Evolutionary conservation across 306 rosid genomes (phyloP).

Genomic region (Gastrolobium bilobum): DNA sequence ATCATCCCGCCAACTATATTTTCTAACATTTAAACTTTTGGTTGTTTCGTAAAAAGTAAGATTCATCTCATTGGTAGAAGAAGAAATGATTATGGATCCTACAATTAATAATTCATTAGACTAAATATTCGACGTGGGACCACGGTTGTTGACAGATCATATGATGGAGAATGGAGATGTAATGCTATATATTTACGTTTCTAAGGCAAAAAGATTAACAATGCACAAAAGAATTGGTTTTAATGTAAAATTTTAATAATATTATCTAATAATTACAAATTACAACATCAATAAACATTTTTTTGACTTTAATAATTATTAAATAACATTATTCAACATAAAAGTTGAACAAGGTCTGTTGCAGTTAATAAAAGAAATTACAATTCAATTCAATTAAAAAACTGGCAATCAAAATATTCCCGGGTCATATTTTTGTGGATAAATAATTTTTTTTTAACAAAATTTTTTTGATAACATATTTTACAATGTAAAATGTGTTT

Average conservation of each 20-base stretch:
- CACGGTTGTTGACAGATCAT: conserved; percentile 1
- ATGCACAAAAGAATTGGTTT: not conserved
- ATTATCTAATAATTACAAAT: not conserved
- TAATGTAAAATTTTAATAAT: not conserved
- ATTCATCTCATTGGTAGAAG: not conserved
- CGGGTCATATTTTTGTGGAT: too few species aligned
- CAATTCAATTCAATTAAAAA: too few species aligned
- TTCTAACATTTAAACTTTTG: too few species aligned
- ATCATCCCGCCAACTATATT: too few species aligned
- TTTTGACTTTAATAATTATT: not conserved
- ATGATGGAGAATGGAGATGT: not conserved
- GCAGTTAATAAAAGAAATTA: too few species aligned
- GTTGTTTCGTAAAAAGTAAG: too few species aligned
- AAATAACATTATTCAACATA: not conserved
- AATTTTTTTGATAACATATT: too few species aligned
- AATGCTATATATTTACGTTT: not conserved
- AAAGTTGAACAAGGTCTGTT: not conserved
- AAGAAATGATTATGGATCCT: conserved; percentile 40
- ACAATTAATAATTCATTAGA: conserved; percentile 31
- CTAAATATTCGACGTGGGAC: conserved; percentile 18
- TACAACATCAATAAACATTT: not conserved
- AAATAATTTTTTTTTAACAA: too few species aligned
- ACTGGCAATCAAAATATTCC: too few species aligned
- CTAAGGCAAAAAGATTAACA: not conserved
- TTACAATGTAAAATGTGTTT: too few species aligned